Conservation (phyloP, 2,329 filamentous ascomycete species). For the Ophiognomonia clavigignenti-juglandacearum region DNA sequence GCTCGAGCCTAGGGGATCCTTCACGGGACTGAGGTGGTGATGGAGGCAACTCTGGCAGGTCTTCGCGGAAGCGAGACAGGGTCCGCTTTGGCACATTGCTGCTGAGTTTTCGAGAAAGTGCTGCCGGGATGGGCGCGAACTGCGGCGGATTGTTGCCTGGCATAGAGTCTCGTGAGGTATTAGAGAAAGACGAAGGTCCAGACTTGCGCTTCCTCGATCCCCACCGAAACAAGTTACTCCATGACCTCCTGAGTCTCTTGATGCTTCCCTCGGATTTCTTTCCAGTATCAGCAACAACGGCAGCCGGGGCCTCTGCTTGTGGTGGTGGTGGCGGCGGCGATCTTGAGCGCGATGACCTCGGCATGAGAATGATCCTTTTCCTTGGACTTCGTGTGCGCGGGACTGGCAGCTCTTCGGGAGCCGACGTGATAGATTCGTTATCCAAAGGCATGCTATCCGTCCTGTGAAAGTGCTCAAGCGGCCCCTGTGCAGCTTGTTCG, state of each 20-base stretch:
- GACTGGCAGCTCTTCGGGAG: slow-evolving; percentile 15
- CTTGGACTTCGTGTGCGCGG: slow-evolving; percentile 28
- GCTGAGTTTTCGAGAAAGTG: slow-evolving; percentile 29
- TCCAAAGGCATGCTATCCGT: slow-evolving; percentile 42
- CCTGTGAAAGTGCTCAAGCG: slow-evolving; percentile 37
- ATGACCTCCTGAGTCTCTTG: slow-evolving; percentile 39
- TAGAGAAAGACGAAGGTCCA: slow-evolving; percentile 77
- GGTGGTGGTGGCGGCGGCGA: slow-evolving; percentile 40
- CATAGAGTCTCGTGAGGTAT: slow-evolving; percentile 87
- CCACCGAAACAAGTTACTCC: slow-evolving; percentile 73
- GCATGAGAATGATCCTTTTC: slow-evolving; percentile 35
- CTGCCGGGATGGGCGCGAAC: slow-evolving; percentile 24
- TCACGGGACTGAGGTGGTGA: slow-evolving; percentile 82
- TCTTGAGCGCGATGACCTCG: slow-evolving; percentile 44
- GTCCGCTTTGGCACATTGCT: slow-evolving; percentile 65
- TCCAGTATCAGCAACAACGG: slow-evolving; percentile 46
- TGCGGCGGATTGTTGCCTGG: slow-evolving; percentile 33
- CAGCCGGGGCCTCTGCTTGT: slow-evolving; percentile 40
- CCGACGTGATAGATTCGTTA: slow-evolving; percentile 15
- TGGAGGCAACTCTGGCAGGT: slow-evolving; percentile 78
- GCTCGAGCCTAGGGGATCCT: slow-evolving; percentile 67
- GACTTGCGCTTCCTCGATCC: slow-evolving; percentile 53
- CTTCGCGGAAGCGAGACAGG: slow-evolving; percentile 87
- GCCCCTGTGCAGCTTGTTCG: slow-evolving; percentile 12
- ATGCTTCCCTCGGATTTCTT: slow-evolving; percentile 52